These are phyloP conservation scores for Cordyceps cicadae DNA, from an alignment of 2,329 filamentous ascomycete genomes.

Conservation along the genomic window DNA sequence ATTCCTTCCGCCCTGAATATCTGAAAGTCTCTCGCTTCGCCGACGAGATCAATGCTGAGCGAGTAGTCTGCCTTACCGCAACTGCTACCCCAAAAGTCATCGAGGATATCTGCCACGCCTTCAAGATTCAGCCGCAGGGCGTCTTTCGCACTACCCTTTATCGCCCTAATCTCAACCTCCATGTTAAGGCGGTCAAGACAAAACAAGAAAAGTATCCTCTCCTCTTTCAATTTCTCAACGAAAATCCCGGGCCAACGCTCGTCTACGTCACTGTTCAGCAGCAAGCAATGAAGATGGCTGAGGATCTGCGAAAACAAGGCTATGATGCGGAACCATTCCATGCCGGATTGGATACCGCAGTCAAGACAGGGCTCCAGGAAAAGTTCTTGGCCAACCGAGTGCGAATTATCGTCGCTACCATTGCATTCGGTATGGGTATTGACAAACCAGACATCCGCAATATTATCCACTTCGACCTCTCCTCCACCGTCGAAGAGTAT, in stretches of 20 bases:
- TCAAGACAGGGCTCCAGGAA: slow-evolving; percentile 41
- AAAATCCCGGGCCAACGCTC: slow-evolving; percentile 47
- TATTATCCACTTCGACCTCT: slow-evolving; percentile 44
- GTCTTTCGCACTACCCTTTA: slow-evolving; percentile 53
- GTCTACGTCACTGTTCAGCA: slow-evolving; percentile 52
- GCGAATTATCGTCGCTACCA: slow-evolving; percentile 38
- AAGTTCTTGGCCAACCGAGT: slow-evolving; percentile 40
- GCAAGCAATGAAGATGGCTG: slow-evolving; percentile 38
- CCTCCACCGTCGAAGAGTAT: slow-evolving; percentile 47
- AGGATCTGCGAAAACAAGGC: slow-evolving; percentile 25
- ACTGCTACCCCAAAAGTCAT: slow-evolving; percentile 51
- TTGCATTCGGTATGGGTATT: slow-evolving; percentile 54
- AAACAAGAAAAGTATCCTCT: slow-evolving; percentile 38
- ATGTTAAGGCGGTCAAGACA: slow-evolving; percentile 35
- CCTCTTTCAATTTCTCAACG: slow-evolving; percentile 39
- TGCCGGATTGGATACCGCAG: slow-evolving; percentile 38
- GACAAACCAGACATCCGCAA: slow-evolving; percentile 49
- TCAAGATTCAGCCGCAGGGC: slow-evolving; percentile 35
- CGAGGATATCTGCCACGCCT: slow-evolving; percentile 44
- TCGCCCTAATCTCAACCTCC: slow-evolving; percentile 47
- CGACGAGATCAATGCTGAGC: slow-evolving; percentile 46
- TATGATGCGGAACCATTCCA: slow-evolving; percentile 41
- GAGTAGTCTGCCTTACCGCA: slow-evolving; percentile 52
- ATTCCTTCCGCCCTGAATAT: slow-evolving; percentile 42
- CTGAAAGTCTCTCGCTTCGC: slow-evolving; percentile 48